Percentiles rank a stretch among this genome's conserved stretches.
Evolutionary conservation across 108 stramenopile species (phyloP).

Genomic region (Parietichytrium sp.): DNA sequence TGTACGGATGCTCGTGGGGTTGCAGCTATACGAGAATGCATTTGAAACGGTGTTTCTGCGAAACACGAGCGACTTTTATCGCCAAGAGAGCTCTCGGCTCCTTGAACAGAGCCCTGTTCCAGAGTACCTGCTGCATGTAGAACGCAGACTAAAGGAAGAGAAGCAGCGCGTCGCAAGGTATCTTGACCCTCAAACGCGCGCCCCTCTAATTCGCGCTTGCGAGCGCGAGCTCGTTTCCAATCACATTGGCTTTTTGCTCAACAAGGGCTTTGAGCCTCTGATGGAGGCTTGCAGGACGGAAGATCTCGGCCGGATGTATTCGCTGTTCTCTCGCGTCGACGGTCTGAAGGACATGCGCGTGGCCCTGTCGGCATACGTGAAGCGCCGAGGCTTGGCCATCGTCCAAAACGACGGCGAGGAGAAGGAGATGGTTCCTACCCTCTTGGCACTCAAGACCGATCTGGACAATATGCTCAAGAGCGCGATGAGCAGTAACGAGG

Average conservation of each 20-base stretch:
- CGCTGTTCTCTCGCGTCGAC: slow-evolving; percentile 1
- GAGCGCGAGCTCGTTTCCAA: slow-evolving; percentile 52
- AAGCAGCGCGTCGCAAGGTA: slow-evolving; percentile 46
- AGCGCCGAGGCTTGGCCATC: background rate
- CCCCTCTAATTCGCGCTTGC: slow-evolving; percentile 46
- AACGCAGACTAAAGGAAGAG: slow-evolving; percentile 43
- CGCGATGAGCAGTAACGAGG: slow-evolving; percentile 70
- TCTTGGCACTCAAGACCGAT: slow-evolving; percentile 69
- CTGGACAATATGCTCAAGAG: slow-evolving; percentile 56
- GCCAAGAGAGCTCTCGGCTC: slow-evolving; percentile 46
- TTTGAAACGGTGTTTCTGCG: slow-evolving; percentile 52
- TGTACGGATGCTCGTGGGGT: slow-evolving; percentile 43
- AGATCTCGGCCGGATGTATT: slow-evolving; percentile 50
- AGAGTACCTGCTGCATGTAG: slow-evolving; percentile 57
- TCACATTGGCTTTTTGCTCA: slow-evolving; percentile 45
- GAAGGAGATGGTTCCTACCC: slow-evolving; percentile 61
- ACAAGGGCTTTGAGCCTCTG: slow-evolving; percentile 50
- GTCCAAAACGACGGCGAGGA: slow-evolving; percentile 51
- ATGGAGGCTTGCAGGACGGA: slow-evolving; percentile 51
- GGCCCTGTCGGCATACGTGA: background rate
- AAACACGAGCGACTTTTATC: slow-evolving; percentile 53
- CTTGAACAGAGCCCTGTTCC: slow-evolving; percentile 49
- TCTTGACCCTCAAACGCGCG: slow-evolving; percentile 51
- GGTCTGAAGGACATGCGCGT: slow-evolving; percentile 43
- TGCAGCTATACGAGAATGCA: slow-evolving; percentile 44